phyloP scores from a whole-genome alignment of 352 stramenopile species.

The Pythium brachiatum region DNA sequence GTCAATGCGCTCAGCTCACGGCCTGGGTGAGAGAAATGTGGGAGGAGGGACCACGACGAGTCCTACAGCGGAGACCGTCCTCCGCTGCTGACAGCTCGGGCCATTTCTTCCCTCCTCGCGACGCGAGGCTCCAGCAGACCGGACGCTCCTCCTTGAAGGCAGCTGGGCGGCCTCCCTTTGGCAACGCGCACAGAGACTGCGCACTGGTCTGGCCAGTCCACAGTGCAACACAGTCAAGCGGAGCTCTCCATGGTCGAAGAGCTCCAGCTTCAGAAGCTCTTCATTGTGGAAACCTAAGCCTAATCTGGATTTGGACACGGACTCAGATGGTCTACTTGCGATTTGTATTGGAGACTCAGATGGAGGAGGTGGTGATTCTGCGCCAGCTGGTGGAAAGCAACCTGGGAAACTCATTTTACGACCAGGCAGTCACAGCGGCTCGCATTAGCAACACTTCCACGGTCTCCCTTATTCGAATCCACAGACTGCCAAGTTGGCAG shows the following conservation, averaged over 20 bases:
- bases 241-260: no score
- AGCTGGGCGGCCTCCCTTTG: not conserved
- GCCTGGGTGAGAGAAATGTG: conserved; percentile 6
- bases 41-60: not conserved
- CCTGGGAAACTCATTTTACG: conserved; percentile 4
- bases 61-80: not conserved
- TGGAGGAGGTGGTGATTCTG: not conserved
- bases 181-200: not conserved
- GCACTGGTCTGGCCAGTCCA: not conserved
- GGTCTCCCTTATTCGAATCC: no score
- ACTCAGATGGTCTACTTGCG: not conserved
- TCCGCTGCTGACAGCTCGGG: not conserved
- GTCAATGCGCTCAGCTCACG: not conserved
- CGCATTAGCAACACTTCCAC: not conserved
- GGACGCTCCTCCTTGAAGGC: not conserved
- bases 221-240: no score
- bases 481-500: no score
- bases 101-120: no score
- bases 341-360: not conserved
- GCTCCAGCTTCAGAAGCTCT: no score
- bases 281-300: not conserved
- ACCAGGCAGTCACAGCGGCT: not conserved
- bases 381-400: not conserved
- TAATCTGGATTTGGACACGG: not conserved
- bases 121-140: no score